Percentiles rank a stretch among this genome's conserved stretches.
Conservation (phyloP, 2,329 filamentous ascomycete genomes). For the Colletotrichum theobromicola region DNA sequence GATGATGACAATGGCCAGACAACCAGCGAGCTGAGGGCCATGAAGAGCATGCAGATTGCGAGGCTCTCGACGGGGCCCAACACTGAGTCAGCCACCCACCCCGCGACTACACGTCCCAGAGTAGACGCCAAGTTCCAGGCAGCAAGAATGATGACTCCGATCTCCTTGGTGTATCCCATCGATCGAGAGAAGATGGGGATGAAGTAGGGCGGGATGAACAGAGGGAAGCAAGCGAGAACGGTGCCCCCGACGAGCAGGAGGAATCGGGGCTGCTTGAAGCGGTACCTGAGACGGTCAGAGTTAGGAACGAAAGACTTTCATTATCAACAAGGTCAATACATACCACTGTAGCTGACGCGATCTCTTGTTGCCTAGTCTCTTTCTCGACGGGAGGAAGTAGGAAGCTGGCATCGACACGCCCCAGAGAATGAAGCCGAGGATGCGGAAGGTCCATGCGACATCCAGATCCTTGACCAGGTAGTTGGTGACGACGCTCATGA, state of each 20-base stretch:
- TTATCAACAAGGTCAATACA: not conserved
- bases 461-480: conserved; percentile 26
- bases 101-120: conserved; percentile 28
- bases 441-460: conserved; percentile 31
- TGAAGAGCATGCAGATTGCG: conserved; percentile 28
- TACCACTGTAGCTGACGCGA: conserved; percentile 28
- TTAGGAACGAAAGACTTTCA: no score
- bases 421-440: conserved; percentile 30
- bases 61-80: conserved; percentile 31
- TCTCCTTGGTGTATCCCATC: conserved; percentile 24
- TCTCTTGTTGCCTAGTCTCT: not conserved
- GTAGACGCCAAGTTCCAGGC: conserved; percentile 32
- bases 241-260: conserved; percentile 27
- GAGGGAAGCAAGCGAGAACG: conserved; percentile 27
- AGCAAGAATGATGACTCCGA: conserved; percentile 26
- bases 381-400: conserved; percentile 20
- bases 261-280: conserved; percentile 28
- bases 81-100: conserved; percentile 28
- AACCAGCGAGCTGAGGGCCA: conserved; percentile 26
- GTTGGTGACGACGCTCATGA: conserved; percentile 28
- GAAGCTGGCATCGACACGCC: conserved; percentile 31
- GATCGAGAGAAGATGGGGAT: conserved; percentile 31
- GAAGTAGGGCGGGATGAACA: conserved; percentile 33
- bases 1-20: conserved; percentile 31
- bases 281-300: conserved; percentile 24